These are phyloP conservation scores for Acacia melanoxylon DNA, from an alignment of 306 rosid species.

Conservation along the genomic window DNA sequence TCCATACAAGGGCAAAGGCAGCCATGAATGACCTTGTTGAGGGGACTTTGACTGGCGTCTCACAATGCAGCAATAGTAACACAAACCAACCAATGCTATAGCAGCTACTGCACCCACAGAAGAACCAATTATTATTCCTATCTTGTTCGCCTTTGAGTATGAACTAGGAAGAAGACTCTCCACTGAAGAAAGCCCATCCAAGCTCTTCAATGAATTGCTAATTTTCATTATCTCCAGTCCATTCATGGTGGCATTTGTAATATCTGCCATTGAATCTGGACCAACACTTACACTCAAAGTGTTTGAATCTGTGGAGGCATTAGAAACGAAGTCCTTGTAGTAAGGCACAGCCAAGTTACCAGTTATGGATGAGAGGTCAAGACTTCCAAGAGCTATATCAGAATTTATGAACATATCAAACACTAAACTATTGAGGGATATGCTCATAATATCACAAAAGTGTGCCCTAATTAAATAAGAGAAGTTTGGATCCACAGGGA, in stretches of 20 bases:
- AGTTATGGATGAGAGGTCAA: constrained; percentile 80
- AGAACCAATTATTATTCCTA: constrained; percentile 53
- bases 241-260: constrained; percentile 69
- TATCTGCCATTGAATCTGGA: constrained; percentile 73
- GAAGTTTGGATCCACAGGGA: constrained; percentile 66
- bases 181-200: constrained; percentile 68
- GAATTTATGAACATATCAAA: constrained; percentile 78
- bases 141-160: constrained; percentile 46
- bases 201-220: constrained; percentile 67
- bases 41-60: constrained; percentile 50
- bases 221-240: constrained; percentile 87
- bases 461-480: constrained; percentile 76
- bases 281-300: constrained; percentile 87
- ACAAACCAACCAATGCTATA: constrained; percentile 52
- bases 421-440: constrained; percentile 63
- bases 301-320: constrained; percentile 45
- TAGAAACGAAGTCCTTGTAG: constrained; percentile 71
- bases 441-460: constrained; percentile 87
- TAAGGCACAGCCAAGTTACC: constrained; percentile 70
- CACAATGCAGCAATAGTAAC: constrained; percentile 48
- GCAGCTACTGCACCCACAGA: constrained; percentile 50
- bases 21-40: constrained; percentile 73
- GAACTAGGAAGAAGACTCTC: constrained; percentile 58
- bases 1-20: constrained; percentile 81
- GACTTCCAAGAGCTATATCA: constrained; percentile 61